Evolutionary conservation across 2,329 filamentous ascomycete species (phyloP), one percentile per base, ranked within the genome.

Genomic region (Talaromyces amestolkiae): DNA sequence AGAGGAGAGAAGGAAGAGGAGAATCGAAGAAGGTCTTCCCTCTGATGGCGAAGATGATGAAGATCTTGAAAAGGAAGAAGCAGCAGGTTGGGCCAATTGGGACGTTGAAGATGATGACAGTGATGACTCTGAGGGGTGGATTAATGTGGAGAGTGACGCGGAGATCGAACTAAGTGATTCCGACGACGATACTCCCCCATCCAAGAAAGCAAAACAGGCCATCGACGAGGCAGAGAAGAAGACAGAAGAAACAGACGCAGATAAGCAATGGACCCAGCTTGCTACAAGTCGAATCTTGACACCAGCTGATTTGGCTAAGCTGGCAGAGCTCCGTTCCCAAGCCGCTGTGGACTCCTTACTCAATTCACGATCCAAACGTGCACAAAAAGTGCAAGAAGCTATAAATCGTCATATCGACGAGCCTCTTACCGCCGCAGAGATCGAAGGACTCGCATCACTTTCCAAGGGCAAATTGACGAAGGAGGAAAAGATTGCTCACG

Each of bases 231-330:
- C 74, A n/a, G 71, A 76, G 33, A 75, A 77, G 45, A 72, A 72
- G 15, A 53, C 80, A 81, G 78, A 84, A 66, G 78, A 83, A 54
- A 79, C 82, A 47, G 76, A 78, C 51, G 71, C 70, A 33, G 68
- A 69, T 53, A 70, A 72, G 58, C 39, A 68, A 17, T 67, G 68
- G 69, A 67, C 67, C 41, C 92, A 88, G 72, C 87, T 97, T 51
- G 93, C 93, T n/a, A 97, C 92, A 0, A 96, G 92, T 2, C 90
- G 91, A 58, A 96, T 99, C 69, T 88, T 99, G 68, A 99, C 95
- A 0, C 95, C 95, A 0, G 95, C 95, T 13, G 95, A 99, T 78
- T 86, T 98, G n/a, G 89, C 91, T 70, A 98, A 98, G 77, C 89
- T 99, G 22, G 88, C 92, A 68, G 94, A 97, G 78, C 88, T 99